Percentiles rank a stretch among this genome's conserved stretches.
These are phyloP conservation scores for Nadsonia starkeyi-henricii DNA, from an alignment of 1,139 yeast genomes.

Conservation along the genomic window DNA sequence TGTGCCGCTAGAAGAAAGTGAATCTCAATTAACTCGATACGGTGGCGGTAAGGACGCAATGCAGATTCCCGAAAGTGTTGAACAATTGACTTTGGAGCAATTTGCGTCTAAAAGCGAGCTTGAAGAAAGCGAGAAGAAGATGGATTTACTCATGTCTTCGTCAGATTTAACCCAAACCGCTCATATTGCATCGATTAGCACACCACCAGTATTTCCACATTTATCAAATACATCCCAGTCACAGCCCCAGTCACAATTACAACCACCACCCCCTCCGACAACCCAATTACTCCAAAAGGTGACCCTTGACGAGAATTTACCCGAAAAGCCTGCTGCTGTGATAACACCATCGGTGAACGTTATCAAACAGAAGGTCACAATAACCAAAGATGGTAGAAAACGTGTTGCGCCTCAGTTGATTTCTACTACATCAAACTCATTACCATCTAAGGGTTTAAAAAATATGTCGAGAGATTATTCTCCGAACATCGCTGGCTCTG, in stretches of 20 bases:
- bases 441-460: neutral
- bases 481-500: neutral
- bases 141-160: constrained; percentile 29
- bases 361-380: constrained; percentile 35
- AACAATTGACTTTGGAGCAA: constrained; percentile 62
- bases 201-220: constrained; percentile 2
- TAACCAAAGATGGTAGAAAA: constrained; percentile 70
- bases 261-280: constrained; percentile 5
- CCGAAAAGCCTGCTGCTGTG: constrained; percentile 8
- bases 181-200: neutral
- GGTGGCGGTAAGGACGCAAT: constrained; percentile 81
- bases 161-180: neutral
- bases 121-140: constrained; percentile 20
- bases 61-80: constrained; percentile 76
- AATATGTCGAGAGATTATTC: neutral
- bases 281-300: constrained; percentile 7
- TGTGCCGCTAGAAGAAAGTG: constrained; percentile 52
- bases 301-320: constrained; percentile 2
- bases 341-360: constrained; percentile 15
- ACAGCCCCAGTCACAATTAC: constrained; percentile 12
- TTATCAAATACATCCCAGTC: neutral
- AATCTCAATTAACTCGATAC: constrained; percentile 58
- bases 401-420: constrained; percentile 78
- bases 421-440: constrained; percentile 29
- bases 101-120: constrained; percentile 27